Base-by-base conservation (phyloP, 2,329 filamentous ascomycete genomes). In the Curvularia spicifera region DNA sequence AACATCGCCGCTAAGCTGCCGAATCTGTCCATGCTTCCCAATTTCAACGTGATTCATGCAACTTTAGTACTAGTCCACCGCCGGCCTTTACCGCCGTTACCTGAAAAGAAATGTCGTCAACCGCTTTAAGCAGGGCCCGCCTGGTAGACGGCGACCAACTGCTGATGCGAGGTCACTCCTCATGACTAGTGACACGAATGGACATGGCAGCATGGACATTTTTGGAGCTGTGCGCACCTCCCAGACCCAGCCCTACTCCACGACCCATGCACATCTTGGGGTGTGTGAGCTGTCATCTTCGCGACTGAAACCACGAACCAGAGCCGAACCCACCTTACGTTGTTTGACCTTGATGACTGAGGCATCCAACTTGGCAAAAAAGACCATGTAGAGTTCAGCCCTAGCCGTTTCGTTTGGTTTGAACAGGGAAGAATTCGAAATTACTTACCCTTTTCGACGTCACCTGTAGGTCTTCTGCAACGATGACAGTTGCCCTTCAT, bases 1-100 rank as follows among this genome's bases (percentile, higher is more conserved):
- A 50, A 49, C 15, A 40, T 13, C 22, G 52, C 45, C 43, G 49
- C 44, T 44, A 22, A 44, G 29, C 35, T 39, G 45, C 57, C 58
- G 55, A 54, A 39, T 39, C 20, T 49, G 37, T 35, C n/a, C 33
- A 29, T 35, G 39, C 39, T 18, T 18, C 24, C 43, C 43, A 53
- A 47, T 42, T 42, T 42, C n/a, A 24, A 13, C 7, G 44, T 22
- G 48, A 42, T 29, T 51, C 26, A 40, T 42, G 35, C 44, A 29
- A 18, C 44, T 10, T 10, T 18, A 46, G 12, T 10, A 33, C 31
- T 18, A n/a, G 31, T 20, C 18, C n/a, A 33, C 13, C 4, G 28
- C 44, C 28, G 28, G 44, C 15, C 8, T 33, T 46, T 15, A 29
- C 44, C 28, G 28, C 18, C 18, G 18, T 46, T 13, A 33, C 37